Conservation (phyloP, 345 rosid genomes). For the Psidium guajava region DNA sequence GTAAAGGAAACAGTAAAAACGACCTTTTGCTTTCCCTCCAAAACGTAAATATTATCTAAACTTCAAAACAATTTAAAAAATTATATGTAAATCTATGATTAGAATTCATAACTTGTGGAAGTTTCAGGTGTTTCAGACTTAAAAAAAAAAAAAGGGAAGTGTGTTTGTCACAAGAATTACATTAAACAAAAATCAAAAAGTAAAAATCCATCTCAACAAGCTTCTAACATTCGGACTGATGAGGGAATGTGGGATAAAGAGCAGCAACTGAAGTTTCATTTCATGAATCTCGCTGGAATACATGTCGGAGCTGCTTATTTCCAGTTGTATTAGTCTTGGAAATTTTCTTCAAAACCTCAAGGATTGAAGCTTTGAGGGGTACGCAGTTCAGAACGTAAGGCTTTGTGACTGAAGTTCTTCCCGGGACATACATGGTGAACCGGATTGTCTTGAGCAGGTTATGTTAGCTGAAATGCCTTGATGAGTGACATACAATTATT, state of each 20-base stretch:
- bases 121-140: not conserved
- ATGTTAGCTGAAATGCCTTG: not conserved
- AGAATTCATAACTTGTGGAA: not conserved
- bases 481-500: not conserved
- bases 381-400: not conserved
- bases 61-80: not conserved
- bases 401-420: not conserved
- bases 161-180: not conserved
- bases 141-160: not conserved
- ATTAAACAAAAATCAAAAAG: not conserved
- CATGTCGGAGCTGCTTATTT: not conserved
- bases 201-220: not conserved
- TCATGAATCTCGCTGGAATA: not conserved
- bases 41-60: not conserved
- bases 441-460: not conserved
- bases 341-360: not conserved
- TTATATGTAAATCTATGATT: not conserved
- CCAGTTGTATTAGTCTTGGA: not conserved
- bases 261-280: not conserved
- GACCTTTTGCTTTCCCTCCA: not conserved
- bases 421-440: not conserved
- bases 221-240: not conserved
- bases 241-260: not conserved
- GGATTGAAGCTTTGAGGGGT: not conserved
- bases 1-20: not conserved